phyloP scores from a whole-genome alignment of 257 asterid species.

The Parsonsia alboflavescens region DNA sequence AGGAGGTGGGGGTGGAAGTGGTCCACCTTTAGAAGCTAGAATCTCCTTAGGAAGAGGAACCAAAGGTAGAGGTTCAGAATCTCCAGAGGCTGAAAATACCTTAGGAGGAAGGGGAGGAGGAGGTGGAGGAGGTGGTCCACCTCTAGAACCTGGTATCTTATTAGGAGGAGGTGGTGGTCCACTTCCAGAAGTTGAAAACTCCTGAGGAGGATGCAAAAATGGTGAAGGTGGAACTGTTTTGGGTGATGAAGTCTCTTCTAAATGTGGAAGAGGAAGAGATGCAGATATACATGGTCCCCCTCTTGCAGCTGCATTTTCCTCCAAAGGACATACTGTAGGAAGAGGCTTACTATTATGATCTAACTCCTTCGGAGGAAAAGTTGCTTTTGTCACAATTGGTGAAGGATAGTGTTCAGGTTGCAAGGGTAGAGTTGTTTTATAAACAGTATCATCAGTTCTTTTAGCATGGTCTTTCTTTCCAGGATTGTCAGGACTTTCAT shows the following conservation, averaged over 20 bases:
- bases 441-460: slow-evolving; percentile 15
- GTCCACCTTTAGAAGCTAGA: slow-evolving; percentile 4
- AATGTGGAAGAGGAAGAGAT: slow-evolving; percentile 31
- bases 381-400: slow-evolving; percentile 16
- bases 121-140: slow-evolving; percentile 19
- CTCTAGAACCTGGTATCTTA: slow-evolving; percentile 4
- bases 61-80: slow-evolving; percentile 25
- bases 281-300: slow-evolving; percentile 28
- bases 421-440: slow-evolving; percentile 19
- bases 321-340: slow-evolving; percentile 28
- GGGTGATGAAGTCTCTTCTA: neutral
- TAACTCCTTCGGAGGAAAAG: slow-evolving; percentile 27
- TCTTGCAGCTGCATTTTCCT: slow-evolving; percentile 24
- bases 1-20: slow-evolving; percentile 26
- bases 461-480: slow-evolving; percentile 24
- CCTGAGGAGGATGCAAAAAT: slow-evolving; percentile 27
- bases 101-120: slow-evolving; percentile 14
- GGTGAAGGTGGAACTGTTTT: slow-evolving; percentile 19
- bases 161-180: slow-evolving; percentile 26
- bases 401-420: slow-evolving; percentile 25
- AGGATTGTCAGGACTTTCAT: slow-evolving; percentile 22
- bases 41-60: slow-evolving; percentile 19
- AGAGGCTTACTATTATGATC: slow-evolving; percentile 5
- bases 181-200: slow-evolving; percentile 20
- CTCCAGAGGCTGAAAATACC: neutral